Base-by-base conservation (phyloP, 331 rosid species). In the Malus hybrid region DNA sequence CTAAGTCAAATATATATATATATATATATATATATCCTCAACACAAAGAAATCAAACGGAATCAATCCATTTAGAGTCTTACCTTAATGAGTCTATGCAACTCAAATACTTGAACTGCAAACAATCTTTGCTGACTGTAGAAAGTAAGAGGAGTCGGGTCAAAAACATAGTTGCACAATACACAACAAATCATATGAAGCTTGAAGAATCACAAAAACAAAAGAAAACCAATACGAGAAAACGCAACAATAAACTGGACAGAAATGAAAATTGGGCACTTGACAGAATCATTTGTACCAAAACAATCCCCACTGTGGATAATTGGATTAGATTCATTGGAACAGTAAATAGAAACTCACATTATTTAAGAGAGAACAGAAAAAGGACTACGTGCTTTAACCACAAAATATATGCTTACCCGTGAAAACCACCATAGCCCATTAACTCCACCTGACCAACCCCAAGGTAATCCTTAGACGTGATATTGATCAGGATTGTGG, bases 71-170 rank as follows among this genome's bases (percentile, higher is more conserved):
- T 10, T n/a, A 69, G 64, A 36, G 46, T 58, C 55, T 75, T 84
- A 94, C 99, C 97, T 94, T 89, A 63, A 92, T 84, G 78, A 94
- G 80, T 82, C 97, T 92, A 79, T 94, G 99, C 88, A 94, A 85
- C 89, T 94, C 99, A 84, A 94, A 94, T 68, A 94, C 96, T 89
- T 92, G 99, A 48, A 94, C 90, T 55, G 97, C 96, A 83, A 94
- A 92, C 76, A 92, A 89, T 83, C 97, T 87, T 78, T 94, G 97
- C 82, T 94, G 97, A 84, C 99, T 95, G 97, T 82, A 84, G 83
- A 87, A 73, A 90, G 84, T 82, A 86, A 86, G 75, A 84, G n/a
- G 81, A 86, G 87, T 85, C 66, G 53, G 79, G 81, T 91, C 88
- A 91, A 84, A 71, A 87, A 82, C 63, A 75, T 80, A 84, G 76